A percentile compares a stretch with the other conserved stretches of the same genome.
Conservation (phyloP, 2,329 filamentous ascomycete species). For the Aspergillus puulaauensis region DNA sequence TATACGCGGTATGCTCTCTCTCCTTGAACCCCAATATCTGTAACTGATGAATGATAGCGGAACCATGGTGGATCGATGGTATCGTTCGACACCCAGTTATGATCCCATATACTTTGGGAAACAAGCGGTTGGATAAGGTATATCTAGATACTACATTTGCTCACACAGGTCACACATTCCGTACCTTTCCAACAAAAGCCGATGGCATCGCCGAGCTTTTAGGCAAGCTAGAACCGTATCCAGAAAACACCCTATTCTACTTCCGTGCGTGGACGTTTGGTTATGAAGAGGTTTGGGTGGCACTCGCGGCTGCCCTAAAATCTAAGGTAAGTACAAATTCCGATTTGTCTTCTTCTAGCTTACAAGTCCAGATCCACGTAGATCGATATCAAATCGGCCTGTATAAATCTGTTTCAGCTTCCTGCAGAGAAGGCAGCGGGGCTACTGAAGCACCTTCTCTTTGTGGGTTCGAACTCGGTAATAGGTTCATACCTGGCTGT, state of each 20-base stretch:
- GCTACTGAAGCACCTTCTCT: slow-evolving; percentile 65
- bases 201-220: slow-evolving; percentile 75
- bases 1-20: slow-evolving; percentile 57
- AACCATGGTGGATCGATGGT: slow-evolving; percentile 80
- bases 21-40: neutral
- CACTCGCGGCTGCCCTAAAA: slow-evolving; percentile 68
- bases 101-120: slow-evolving; percentile 68
- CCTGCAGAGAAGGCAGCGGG: slow-evolving; percentile 31
- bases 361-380: slow-evolving; percentile 65
- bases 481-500: slow-evolving; percentile 67
- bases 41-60: slow-evolving; percentile 46
- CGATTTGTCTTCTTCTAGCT: neutral
- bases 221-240: slow-evolving; percentile 65
- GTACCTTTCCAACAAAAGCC: slow-evolving; percentile 63
- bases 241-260: slow-evolving; percentile 74
- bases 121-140: slow-evolving; percentile 71
- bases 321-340: slow-evolving; percentile 52
- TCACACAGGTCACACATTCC: slow-evolving; percentile 48
- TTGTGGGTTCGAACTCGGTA: slow-evolving; percentile 73
- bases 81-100: slow-evolving; percentile 70
- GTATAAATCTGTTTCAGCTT: slow-evolving; percentile 62
- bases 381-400: slow-evolving; percentile 76
- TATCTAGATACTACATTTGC: slow-evolving; percentile 88
- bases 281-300: slow-evolving; percentile 90
- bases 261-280: slow-evolving; percentile 89